Base-by-base conservation (phyloP, 495 filamentous ascomycete species). In the Hypoxylon fragiforme region DNA sequence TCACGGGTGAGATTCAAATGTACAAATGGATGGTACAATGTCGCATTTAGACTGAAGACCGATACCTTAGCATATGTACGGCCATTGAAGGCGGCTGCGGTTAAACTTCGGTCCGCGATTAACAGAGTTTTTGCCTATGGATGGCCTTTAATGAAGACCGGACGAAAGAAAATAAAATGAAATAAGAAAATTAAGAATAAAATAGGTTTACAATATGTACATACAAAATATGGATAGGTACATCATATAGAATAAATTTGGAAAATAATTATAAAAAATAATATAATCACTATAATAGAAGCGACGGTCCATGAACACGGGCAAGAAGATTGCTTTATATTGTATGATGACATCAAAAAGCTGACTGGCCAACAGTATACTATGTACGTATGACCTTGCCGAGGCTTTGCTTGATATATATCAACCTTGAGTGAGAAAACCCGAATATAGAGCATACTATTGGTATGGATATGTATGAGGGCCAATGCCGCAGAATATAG, bases 1-100 rank as follows among this genome's bases (percentile, higher is more conserved):
- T 63, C 61, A 62, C 64, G 61, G 49, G 62, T 61, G 53, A 57
- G 61, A 57, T 46, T 49, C 52, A 14, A 62, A 59, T 48, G 49
- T 48, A 16, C 37, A 59, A 44, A 59, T 39, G 20, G 28, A 50
- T 50, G 58, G 57, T 61, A 51, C 57, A n/a, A n/a, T n/a, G 11
- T 32, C 28, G 11, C 15, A 32, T 30, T 37, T 26, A 48, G 50
- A 54, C 48, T 13, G 20, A 34, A 18, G 36, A 15, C 15, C 5
- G 34, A 16, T 4, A 18, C 3, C 13, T 16, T 35, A 3, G 31
- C 31, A 5, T 14, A 32, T 7, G 12, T 18, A 28, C 15, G 15
- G 7, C 28, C 43, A 22, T 35, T n/a, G n/a, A 21, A 46, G 28
- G 44, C 49, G 54, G 49, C 41, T 41, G 14, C 59, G 59, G 59